phyloP scores from a whole-genome alignment of 108 stramenopile genomes.

The Halocafeteria seosinensis region DNA sequence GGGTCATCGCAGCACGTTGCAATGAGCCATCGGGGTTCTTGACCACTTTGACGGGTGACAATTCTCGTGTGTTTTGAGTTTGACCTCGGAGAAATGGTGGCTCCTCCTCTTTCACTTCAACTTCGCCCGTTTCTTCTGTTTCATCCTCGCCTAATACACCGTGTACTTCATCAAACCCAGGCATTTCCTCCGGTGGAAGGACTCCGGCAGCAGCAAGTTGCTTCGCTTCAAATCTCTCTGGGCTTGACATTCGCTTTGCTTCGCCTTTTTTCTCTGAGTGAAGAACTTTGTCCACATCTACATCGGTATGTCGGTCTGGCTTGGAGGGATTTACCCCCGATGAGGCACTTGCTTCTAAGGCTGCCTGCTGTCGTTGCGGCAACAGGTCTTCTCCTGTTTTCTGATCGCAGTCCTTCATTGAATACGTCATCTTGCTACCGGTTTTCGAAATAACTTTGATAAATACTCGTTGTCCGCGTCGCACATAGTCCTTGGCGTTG shows the following conservation, averaged over 20 bases:
- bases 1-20: constrained; percentile 86
- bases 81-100: constrained; percentile 88
- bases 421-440: neutral
- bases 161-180: constrained; percentile 67
- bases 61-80: constrained; percentile 50
- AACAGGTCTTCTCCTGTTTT: neutral
- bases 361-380: neutral
- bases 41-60: constrained; percentile 71
- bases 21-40: constrained; percentile 92
- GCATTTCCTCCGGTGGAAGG: constrained; percentile 82
- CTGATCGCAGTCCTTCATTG: neutral
- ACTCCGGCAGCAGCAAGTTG: constrained; percentile 85
- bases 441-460: neutral
- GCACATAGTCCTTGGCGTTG: neutral
- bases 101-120: constrained; percentile 76
- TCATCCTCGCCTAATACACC: constrained; percentile 71
- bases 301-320: too few species aligned
- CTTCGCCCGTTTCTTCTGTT: constrained; percentile 81
- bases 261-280: neutral
- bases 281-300: neutral
- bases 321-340: neutral
- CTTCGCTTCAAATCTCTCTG: constrained; percentile 85
- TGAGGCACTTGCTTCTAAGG: neutral
- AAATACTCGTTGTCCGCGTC: neutral
- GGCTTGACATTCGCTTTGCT: constrained; percentile 63